A percentile compares a stretch with the other conserved stretches of the same genome.
Conservation (phyloP, 2,329 filamentous ascomycete genomes). For the Penicillium sp. region DNA sequence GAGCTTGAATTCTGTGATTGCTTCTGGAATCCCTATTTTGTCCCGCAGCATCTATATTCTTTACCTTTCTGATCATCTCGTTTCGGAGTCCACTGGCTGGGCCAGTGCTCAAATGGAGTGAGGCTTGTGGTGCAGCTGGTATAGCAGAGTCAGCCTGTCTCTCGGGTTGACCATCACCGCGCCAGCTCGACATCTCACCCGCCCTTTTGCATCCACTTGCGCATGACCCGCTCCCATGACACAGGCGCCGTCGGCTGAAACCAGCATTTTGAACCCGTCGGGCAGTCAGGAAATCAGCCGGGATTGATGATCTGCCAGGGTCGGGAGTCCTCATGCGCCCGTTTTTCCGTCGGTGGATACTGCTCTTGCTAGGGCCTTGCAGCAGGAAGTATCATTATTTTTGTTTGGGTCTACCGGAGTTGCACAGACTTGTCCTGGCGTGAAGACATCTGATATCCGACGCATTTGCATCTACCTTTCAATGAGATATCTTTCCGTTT, state of each 20-base stretch:
- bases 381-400: constrained; percentile 16
- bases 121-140: no score
- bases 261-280: constrained; percentile 2
- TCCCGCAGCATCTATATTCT: background rate
- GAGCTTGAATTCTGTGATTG: constrained; percentile 3
- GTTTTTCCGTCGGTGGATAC: constrained; percentile 1
- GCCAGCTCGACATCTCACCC: constrained; percentile 1
- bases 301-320: background rate
- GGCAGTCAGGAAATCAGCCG: background rate
- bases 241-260: constrained; percentile 7
- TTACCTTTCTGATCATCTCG: background rate
- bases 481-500: constrained; percentile 2
- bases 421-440: constrained; percentile 14
- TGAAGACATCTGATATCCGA: constrained; percentile 12
- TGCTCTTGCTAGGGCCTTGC: constrained; percentile 3
- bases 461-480: constrained; percentile 16
- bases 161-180: no score
- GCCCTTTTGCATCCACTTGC: background rate
- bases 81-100: background rate
- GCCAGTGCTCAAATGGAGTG: no score
- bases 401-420: constrained; percentile 11
- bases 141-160: no score
- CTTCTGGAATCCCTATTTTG: background rate
- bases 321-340: constrained; percentile 3
- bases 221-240: constrained; percentile 4